phyloP scores from a whole-genome alignment of 306 rosid species.

The Cicer arietinum region DNA sequence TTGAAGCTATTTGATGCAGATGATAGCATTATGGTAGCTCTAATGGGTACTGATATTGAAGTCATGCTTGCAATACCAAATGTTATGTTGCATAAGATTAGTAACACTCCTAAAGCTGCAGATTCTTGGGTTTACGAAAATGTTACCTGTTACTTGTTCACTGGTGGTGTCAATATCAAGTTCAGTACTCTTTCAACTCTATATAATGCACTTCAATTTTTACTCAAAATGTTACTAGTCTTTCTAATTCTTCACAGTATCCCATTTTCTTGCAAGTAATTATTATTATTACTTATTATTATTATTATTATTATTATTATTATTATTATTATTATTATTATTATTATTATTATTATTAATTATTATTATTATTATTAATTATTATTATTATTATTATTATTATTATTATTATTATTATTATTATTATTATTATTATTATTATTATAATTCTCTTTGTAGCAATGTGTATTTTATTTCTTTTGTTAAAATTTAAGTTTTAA shows the following conservation, averaged over 20 bases:
- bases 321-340: not conserved
- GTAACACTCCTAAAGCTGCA: conserved; percentile 61
- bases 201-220: not conserved
- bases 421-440: not conserved
- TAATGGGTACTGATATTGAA: conserved; percentile 64
- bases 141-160: conserved; percentile 62
- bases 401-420: no score
- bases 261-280: not conserved
- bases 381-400: no score
- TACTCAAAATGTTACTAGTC: not conserved
- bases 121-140: conserved; percentile 75
- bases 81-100: conserved; percentile 61
- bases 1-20: conserved; percentile 83
- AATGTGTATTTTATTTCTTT: not conserved
- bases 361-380: not conserved
- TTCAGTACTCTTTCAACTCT: conserved; percentile 44
- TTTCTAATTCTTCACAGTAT: not conserved
- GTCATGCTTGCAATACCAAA: conserved; percentile 88
- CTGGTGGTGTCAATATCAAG: conserved; percentile 85
- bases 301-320: no score
- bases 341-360: not conserved
- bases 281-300: not conserved
- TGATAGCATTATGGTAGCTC: conserved; percentile 67
- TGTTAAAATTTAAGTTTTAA: not conserved
- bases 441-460: not conserved